phyloP scores from a whole-genome alignment of 306 rosid species.

The Rubus parviflorus region DNA sequence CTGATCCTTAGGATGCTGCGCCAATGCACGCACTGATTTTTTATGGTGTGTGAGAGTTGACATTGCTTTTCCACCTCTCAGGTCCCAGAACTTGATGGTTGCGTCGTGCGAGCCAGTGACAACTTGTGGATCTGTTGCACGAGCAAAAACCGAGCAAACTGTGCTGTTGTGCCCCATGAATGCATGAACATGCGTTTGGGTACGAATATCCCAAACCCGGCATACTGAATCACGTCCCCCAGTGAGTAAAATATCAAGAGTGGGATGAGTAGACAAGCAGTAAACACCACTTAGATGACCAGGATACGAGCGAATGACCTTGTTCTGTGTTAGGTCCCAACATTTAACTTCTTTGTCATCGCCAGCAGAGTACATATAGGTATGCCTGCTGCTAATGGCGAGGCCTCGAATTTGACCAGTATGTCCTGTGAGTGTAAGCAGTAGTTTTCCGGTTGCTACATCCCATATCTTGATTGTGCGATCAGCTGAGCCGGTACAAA shows the following conservation, averaged over 20 bases:
- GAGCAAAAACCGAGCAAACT: slow-evolving; percentile 73
- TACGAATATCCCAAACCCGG: no score
- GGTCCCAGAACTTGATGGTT: slow-evolving; percentile 87
- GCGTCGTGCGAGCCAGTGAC: slow-evolving; percentile 92
- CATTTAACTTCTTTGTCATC: slow-evolving; percentile 96
- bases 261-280: slow-evolving; percentile 90
- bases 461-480: slow-evolving; percentile 99
- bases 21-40: slow-evolving; percentile 14
- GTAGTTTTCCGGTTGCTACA: slow-evolving; percentile 78
- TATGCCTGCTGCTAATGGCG: slow-evolving; percentile 7
- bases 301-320: slow-evolving; percentile 91
- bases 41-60: slow-evolving; percentile 74
- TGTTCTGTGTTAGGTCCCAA: slow-evolving; percentile 97
- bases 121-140: slow-evolving; percentile 94
- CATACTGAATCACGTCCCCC: no score
- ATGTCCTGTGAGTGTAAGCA: slow-evolving; percentile 82
- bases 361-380: slow-evolving; percentile 95
- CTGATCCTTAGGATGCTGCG: slow-evolving; percentile 90
- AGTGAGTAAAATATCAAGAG: no score
- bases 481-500: slow-evolving; percentile 96
- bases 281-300: slow-evolving; percentile 98
- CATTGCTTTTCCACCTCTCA: slow-evolving; percentile 73
- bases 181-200: no score
- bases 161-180: slow-evolving; percentile 60
- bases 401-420: slow-evolving; percentile 17